Base-by-base conservation (phyloP, 2,329 filamentous ascomycete genomes). In the Alternaria conjuncta region DNA sequence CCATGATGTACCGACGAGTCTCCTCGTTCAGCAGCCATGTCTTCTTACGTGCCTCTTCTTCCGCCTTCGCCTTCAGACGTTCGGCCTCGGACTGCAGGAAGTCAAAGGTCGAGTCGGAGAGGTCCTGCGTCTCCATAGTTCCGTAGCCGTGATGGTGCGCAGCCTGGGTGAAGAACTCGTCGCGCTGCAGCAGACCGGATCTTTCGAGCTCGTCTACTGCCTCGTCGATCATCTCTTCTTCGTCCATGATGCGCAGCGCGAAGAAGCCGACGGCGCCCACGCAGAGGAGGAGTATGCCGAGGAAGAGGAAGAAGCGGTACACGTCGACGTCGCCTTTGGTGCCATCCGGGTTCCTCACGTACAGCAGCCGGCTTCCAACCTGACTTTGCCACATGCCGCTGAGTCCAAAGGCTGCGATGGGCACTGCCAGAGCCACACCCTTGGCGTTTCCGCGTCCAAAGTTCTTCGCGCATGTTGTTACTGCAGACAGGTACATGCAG, bases 381-480 rank as follows among this genome's bases (percentile, higher is more conserved):
- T 98, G 95, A 73, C 93, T 96, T 81, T 96, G 86, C 92, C 96
- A 97, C 91, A 99, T 95, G 51, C 94, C 94, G 75, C 94, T 97
- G 60, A 99, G 81, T 0, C 96, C 96, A 78, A 97, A 97, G 7
- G 92, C 91, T 0, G 96, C 93, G 78, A 98, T 97, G 2, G 96
- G 96, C 63, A 93, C 86, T 2, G 95, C 94, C 59, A 99, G 85
- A 64, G 96, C 95, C 55, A 99, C 83, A 0, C 96, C 96, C 73
- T 95, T 91, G 75, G 96, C 90, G 75, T 90, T 92, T 5, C 94
- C 93, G 64, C 91, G 89, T 53, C 94, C 94, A 81, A 98, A 99
- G 82, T 98, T 99, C 88, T 99, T 99, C 36, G 96, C 96, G 76
- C 94, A 97, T 0, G 95, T 97, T 7, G 95, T 95, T n/a, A 99